Evolutionary conservation across 2,329 filamentous ascomycete species (phyloP), one percentile per base, ranked within the genome.

Genomic region (Aaosphaeria arxii): DNA sequence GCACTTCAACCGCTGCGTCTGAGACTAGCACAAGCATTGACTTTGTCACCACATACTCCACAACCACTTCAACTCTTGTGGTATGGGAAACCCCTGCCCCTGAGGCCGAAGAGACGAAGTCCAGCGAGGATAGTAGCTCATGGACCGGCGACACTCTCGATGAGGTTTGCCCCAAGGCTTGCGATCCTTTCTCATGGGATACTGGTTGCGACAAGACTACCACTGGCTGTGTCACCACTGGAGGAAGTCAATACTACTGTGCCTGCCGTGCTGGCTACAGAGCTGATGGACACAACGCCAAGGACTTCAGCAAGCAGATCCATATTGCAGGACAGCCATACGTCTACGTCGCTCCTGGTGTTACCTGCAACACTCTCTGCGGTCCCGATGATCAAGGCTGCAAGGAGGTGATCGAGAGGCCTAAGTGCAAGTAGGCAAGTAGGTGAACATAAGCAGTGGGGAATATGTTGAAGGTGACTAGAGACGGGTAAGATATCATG

Each of bases 291-390:
- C 56, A 46, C 42, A 56, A 56, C 40, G 49, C 54, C 5, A 62
- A 59, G 54, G 57, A 67, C 43, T 63, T 63, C 46, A 52, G 46
- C 40, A 57, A 57, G 51, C 61, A 65, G 53, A 62, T 63, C 47
- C 55, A 57, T 39, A 52, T 61, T 6, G 45, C 52, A 11, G 58
- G 55, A 2, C 55, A 56, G 46, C 59, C 57, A 46, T 64, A 59
- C 36, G 62, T 67, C 7, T 63, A 61, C 47, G 55, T 55, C 28
- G 50, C 47, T 11, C 49, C 50, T 9, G 55, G 55, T 3, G 50
- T 52, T 32, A 49, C 45, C 24, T 65, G 63, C 50, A 54, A 61
- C 42, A 56, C 55, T 44, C 51, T 48, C 4, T 67, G 63, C 33
- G 33, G 33, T 9, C 33, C 33, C 43, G 46, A 42, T 13, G 60